phyloP scores from a whole-genome alignment of 2,329 filamentous ascomycete genomes.

The Arthroderma sp. region DNA sequence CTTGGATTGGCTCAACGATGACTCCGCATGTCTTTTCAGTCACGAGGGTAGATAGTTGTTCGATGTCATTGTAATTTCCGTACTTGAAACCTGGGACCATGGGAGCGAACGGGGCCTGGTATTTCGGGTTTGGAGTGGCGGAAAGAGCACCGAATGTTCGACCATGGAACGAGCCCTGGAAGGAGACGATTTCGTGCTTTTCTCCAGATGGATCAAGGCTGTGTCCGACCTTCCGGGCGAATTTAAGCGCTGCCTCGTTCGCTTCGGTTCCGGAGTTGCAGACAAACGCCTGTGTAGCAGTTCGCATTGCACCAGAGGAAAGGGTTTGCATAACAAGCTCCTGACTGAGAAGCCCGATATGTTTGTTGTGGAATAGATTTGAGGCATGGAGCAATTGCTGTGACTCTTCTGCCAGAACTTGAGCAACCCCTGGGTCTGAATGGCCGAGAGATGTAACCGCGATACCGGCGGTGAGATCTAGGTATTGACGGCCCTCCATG shows the following conservation, averaged over 20 bases:
- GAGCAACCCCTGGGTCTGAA: constrained; percentile 64
- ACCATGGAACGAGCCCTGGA: constrained; percentile 86
- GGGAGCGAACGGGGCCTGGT: constrained; percentile 85
- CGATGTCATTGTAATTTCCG: constrained; percentile 72
- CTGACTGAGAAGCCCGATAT: constrained; percentile 81
- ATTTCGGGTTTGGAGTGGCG: constrained; percentile 96
- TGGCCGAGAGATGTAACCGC: constrained; percentile 90
- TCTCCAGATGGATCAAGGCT: constrained; percentile 53
- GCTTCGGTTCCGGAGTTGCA: constrained; percentile 96
- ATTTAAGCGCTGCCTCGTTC: constrained; percentile 96
- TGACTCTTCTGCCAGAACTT: constrained; percentile 66
- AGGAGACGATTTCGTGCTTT: constrained; percentile 80
- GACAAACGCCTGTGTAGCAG: constrained; percentile 69
- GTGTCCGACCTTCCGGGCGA: constrained; percentile 83
- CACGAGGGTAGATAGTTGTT: constrained; percentile 56
- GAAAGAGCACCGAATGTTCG: constrained; percentile 89
- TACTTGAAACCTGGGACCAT: constrained; percentile 92
- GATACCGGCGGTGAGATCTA: constrained; percentile 93
- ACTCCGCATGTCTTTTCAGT: constrained; percentile 84
- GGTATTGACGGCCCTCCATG: constrained; percentile 72
- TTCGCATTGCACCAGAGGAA: constrained; percentile 67
- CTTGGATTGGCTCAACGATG: constrained; percentile 93
- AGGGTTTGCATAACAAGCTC: constrained; percentile 69
- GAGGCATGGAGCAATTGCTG: constrained; percentile 63
- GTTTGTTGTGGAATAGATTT: constrained; percentile 94